These are phyloP conservation scores for Wickerhamiella sorbophila DNA, from an alignment of 805 yeast genomes.

Conservation along the genomic window DNA sequence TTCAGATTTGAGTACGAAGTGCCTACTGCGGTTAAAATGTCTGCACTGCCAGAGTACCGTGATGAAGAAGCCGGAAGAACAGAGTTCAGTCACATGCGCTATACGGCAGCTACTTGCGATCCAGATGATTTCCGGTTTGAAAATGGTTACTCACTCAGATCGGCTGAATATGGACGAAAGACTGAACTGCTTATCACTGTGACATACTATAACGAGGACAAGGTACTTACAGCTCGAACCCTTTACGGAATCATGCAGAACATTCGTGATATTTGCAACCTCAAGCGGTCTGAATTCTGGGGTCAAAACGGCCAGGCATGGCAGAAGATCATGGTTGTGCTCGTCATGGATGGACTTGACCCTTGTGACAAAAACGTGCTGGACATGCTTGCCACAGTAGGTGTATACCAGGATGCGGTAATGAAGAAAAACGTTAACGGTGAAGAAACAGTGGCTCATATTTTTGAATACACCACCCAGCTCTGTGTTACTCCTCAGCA, in stretches of 20 bases:
- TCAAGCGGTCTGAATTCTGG: slow-evolving; percentile 32
- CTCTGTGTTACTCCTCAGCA: slow-evolving; percentile 29
- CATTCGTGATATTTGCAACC: slow-evolving; percentile 43
- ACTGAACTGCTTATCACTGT: slow-evolving; percentile 49
- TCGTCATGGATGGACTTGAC: slow-evolving; percentile 52
- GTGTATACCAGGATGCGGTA: slow-evolving; percentile 52
- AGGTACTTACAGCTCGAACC: slow-evolving; percentile 44
- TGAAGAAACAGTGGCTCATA: slow-evolving; percentile 46
- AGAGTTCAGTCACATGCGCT: slow-evolving; percentile 48
- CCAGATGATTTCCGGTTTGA: slow-evolving; percentile 46
- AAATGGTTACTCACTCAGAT: slow-evolving; percentile 41
- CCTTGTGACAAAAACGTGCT: slow-evolving; percentile 50
- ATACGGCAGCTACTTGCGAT: slow-evolving; percentile 55
- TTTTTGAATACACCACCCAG: slow-evolving; percentile 51
- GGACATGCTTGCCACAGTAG: slow-evolving; percentile 49
- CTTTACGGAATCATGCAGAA: slow-evolving; percentile 52
- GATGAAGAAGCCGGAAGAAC: slow-evolving; percentile 32
- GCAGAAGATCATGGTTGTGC: slow-evolving; percentile 50
- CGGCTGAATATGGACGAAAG: slow-evolving; percentile 40
- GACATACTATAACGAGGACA: slow-evolving; percentile 58
- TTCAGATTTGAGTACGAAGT: slow-evolving; percentile 27
- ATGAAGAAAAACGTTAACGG: slow-evolving; percentile 47
- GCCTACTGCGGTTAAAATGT: slow-evolving; percentile 29
- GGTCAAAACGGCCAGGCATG: slow-evolving; percentile 40
- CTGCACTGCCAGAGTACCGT: slow-evolving; percentile 25